Evolutionary conservation across 257 asterid genomes (phyloP).

Genomic region (Forsythia suspensa): DNA sequence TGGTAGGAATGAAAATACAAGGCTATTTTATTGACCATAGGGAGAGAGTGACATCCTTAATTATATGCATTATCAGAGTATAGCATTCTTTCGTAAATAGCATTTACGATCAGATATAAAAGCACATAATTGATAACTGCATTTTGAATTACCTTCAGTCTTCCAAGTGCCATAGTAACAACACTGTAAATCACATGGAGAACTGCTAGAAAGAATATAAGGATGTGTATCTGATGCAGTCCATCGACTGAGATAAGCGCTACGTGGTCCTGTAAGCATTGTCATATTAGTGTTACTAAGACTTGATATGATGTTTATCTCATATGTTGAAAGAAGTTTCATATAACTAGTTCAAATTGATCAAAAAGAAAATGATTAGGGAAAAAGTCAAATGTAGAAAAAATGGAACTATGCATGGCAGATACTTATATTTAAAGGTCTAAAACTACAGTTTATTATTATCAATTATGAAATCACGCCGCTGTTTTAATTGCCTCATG

Average conservation of each 20-base stretch:
- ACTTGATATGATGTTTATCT: too few relatives aligned
- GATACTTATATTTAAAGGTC: not conserved
- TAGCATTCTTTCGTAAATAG: not conserved
- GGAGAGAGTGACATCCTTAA: too few relatives aligned
- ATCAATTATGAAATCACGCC: not conserved
- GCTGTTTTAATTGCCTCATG: not conserved
- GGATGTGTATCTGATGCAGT: constrained; percentile 91
- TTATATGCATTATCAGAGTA: not conserved
- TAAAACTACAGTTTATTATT: not conserved
- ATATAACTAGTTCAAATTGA: not conserved
- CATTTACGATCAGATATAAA: not conserved
- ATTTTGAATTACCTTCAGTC: constrained; percentile 61
- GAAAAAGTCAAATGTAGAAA: not conserved
- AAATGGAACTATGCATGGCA: not conserved
- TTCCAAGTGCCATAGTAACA: constrained; percentile 84
- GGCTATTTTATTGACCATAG: too few relatives aligned
- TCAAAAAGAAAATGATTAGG: constrained; percentile 5
- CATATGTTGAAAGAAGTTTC: too few relatives aligned
- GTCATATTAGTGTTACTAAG: too few relatives aligned
- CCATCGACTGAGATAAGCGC: constrained; percentile 69
- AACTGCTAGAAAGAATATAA: constrained; percentile 88
- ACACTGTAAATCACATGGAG: constrained; percentile 83
- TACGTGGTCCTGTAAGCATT: constrained; percentile 51
- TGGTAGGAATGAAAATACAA: too few relatives aligned
- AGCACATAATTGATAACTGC: not conserved